phyloP scores from a whole-genome alignment of 2,329 filamentous ascomycete species.

The Byssothecium circinans region DNA sequence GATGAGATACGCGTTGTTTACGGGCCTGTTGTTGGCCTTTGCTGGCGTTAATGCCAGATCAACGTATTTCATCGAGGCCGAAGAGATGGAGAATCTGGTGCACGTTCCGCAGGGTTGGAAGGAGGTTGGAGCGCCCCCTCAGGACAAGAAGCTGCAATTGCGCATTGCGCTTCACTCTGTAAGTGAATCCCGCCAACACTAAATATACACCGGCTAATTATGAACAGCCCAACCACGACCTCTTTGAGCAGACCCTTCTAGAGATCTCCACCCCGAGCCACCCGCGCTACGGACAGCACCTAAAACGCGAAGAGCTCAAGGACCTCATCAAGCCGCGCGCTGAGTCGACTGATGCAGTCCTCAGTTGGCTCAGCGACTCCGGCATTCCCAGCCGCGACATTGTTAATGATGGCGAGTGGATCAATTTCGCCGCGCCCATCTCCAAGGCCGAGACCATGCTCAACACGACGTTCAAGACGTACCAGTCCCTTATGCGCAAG shows the following conservation, averaged over 20 bases:
- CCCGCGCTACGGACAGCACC: slow-evolving; percentile 61
- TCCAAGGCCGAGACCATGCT: slow-evolving; percentile 59
- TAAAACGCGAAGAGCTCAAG: slow-evolving; percentile 63
- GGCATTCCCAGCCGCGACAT: slow-evolving; percentile 52
- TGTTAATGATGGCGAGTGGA: slow-evolving; percentile 60
- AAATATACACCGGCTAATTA: slow-evolving; percentile 18
- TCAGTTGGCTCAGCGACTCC: slow-evolving; percentile 58
- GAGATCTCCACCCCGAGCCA: slow-evolving; percentile 64
- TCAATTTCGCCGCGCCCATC: slow-evolving; percentile 60
- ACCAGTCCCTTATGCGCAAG: slow-evolving; percentile 50
- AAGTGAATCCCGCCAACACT: slow-evolving; percentile 9
- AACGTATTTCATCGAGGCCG: slow-evolving; percentile 29
- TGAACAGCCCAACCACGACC: slow-evolving; percentile 50
- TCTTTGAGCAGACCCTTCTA: slow-evolving; percentile 61
- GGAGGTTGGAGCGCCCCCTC: slow-evolving; percentile 35
- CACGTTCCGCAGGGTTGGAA: slow-evolving; percentile 41
- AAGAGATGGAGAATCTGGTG: slow-evolving; percentile 37
- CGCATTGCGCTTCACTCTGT: slow-evolving; percentile 45
- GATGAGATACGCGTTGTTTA: slow-evolving; percentile 37
- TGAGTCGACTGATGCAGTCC: slow-evolving; percentile 53
- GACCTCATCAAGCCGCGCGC: slow-evolving; percentile 56
- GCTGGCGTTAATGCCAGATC: slow-evolving; percentile 29
- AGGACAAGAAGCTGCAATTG: slow-evolving; percentile 38
- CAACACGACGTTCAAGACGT: slow-evolving; percentile 60
- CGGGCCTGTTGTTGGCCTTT: slow-evolving; percentile 39